Base-by-base conservation (phyloP, 768 basidiomycete genomes). In the Boletus subcaerulescens region DNA sequence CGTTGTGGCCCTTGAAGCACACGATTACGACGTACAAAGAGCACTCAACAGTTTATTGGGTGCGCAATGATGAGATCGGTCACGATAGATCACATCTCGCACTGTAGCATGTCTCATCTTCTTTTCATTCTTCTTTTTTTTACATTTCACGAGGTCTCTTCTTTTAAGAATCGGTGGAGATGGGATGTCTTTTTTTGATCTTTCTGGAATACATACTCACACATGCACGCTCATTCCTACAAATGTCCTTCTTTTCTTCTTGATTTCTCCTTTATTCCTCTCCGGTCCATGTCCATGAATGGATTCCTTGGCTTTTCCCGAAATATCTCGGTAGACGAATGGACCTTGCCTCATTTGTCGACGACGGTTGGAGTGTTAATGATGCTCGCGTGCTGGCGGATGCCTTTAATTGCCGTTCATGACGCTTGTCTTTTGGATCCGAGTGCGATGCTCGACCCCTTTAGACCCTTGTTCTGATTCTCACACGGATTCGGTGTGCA, bases 1-100 rank as follows among this genome's bases (percentile, higher is more conserved):
- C 0, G 82, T 98, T 8, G 80, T 79, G 13, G 93, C 95, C 13
- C 77, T 98, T 7, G 95, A 96, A 70, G 85, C 81, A 53, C 77
- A 89, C 65, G 85, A 84, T 52, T 97, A 96, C 65, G 87, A 94
- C 68, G 80, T 96, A 36, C 85, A 77, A 62, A 82, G 77, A 65
- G 88, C 92, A 17, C 71, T 93, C 53, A 91, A 94, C 68, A 86
- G 81, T 58, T 71, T 94, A 54, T 72, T 95, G 56, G 80, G 79
- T 46, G 41, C 55, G 35, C 39, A 56, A 57, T 62, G 60, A 63
- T 40, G 45, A 45, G 55, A 50, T 32, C 18, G 42, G 54, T 41
- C 24, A 47, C 18, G 40, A 38, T 44, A 12, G 56, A 58, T 53
- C 50, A 18, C 56, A 62, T 61, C 58, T 63, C 55, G 44, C 29